Percentiles rank a stretch among this genome's conserved stretches.
Evolutionary conservation across 225 moss, liverwort and hornwort genomes (phyloP).

Genomic region (Asterella californica): DNA sequence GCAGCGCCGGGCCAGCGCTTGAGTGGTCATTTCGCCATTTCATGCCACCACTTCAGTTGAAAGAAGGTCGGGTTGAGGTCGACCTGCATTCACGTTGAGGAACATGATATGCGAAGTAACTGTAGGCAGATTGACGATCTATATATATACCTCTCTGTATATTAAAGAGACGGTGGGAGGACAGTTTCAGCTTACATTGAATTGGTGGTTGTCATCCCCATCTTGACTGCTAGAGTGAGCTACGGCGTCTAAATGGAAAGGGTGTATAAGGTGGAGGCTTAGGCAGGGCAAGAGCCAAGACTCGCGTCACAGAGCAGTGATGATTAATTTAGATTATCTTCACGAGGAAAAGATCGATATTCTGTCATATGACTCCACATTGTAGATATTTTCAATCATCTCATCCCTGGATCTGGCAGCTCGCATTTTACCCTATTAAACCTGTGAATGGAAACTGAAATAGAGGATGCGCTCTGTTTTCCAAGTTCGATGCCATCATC

Average conservation of each 20-base stretch:
- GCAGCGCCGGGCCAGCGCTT: neutral
- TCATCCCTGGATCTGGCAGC: neutral
- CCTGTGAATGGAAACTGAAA: constrained; percentile 10
- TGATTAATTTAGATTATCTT: neutral
- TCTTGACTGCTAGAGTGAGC: too few relatives aligned
- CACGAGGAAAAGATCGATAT: neutral
- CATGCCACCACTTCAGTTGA: too few relatives aligned
- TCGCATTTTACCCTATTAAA: neutral
- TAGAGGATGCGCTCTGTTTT: constrained; percentile 6
- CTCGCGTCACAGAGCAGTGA: neutral
- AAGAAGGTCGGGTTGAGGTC: too few relatives aligned
- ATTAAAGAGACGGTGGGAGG: too few relatives aligned
- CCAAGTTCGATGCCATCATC: constrained; percentile 7
- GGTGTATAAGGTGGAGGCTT: neutral
- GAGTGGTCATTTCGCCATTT: neutral
- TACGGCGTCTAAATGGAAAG: too few relatives aligned
- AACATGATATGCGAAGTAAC: too few relatives aligned
- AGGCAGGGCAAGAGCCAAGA: neutral
- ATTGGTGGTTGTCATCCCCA: too few relatives aligned
- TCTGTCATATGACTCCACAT: neutral
- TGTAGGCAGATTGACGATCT: too few relatives aligned
- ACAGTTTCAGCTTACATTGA: too few relatives aligned
- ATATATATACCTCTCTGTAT: too few relatives aligned
- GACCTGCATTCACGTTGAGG: too few relatives aligned
- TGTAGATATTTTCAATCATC: too few relatives aligned